Evolutionary conservation across 192 early-diverging fungal genomes (phyloP), one percentile per base, ranked within the genome.

Genomic region (Coemansia sp.): DNA sequence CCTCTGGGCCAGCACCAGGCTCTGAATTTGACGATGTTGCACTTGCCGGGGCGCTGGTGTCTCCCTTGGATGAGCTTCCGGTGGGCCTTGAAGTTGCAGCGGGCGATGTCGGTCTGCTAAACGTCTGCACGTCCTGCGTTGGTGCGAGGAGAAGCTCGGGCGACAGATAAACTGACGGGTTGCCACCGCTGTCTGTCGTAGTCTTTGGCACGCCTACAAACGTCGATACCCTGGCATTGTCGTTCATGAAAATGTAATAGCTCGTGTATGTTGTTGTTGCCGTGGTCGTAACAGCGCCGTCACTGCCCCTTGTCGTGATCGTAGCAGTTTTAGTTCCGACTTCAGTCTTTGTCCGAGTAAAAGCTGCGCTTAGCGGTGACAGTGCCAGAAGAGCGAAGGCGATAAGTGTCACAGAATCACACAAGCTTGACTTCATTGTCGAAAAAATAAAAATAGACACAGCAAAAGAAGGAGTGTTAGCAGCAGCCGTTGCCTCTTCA

Each of bases 181-280:
- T 36, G 50, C 76, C 71, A 0, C 66, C 34, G 9, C 21, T 38
- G 61, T 79, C 67, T 4, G 70, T 79, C 1, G 76, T 79, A 14
- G 71, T 66, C 42, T 58, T 51, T 23, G 67, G 71, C 7, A 71
- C 63, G 9, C 76, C 76, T 18, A 70, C 61, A 60, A 79, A 73
- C 23, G 71, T 69, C 14, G 76, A 79, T 16, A 51, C 26, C 13
- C 20, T 34, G 9, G 26, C 33, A 9, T 67, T 28, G 60, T 79
- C 76, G 21, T 79, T 79, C 76, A 79, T 79, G 20, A 53, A 66
- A 9, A 79, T 62, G 34, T 73, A 50, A 36, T 73, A 73, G 62
- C 63, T 79, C 6, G 76, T 79, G 62, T 70, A 73, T 16, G 34
- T 28, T 11, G 71, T 62, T 20, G 59, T 21, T 2, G 56, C 55